These are phyloP conservation scores for Endoconidiophora polonica DNA, from an alignment of 2,329 filamentous ascomycete species.

Conservation along the genomic window DNA sequence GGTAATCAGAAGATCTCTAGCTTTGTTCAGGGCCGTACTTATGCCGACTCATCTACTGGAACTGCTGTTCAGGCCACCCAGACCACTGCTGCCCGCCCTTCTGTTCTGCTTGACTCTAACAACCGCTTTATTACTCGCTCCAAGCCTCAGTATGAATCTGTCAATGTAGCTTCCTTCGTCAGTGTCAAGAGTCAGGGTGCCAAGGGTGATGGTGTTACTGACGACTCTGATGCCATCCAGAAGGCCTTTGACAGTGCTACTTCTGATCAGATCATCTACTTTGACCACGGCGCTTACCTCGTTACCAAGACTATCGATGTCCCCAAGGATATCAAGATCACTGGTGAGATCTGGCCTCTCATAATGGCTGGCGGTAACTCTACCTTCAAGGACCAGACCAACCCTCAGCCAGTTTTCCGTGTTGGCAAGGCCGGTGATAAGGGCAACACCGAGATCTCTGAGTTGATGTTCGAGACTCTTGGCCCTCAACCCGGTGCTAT, in stretches of 20 bases:
- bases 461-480: slow-evolving; percentile 70
- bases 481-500: slow-evolving; percentile 77
- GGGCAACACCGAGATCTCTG: slow-evolving; percentile 72
- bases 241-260: slow-evolving; percentile 52
- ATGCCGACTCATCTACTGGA: slow-evolving; percentile 32
- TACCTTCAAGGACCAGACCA: slow-evolving; percentile 55
- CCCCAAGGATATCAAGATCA: slow-evolving; percentile 69
- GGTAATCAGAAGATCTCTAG: slow-evolving; percentile 53
- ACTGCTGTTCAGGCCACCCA: slow-evolving; percentile 43
- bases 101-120: slow-evolving; percentile 40
- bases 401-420: slow-evolving; percentile 73
- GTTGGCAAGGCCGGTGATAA: slow-evolving; percentile 61
- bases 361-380: slow-evolving; percentile 63
- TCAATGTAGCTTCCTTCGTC: slow-evolving; percentile 54
- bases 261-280: slow-evolving; percentile 50
- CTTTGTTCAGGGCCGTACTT: slow-evolving; percentile 68
- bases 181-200: slow-evolving; percentile 72
- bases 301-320: slow-evolving; percentile 54
- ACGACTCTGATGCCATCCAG: slow-evolving; percentile 78
- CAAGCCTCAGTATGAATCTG: slow-evolving; percentile 72
- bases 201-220: slow-evolving; percentile 71
- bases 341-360: slow-evolving; percentile 80
- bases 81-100: slow-evolving; percentile 41
- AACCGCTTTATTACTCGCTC: slow-evolving; percentile 66
- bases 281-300: slow-evolving; percentile 59